Conservation (phyloP, 345 rosid genomes). For the Gossypium rotundifolium region DNA sequence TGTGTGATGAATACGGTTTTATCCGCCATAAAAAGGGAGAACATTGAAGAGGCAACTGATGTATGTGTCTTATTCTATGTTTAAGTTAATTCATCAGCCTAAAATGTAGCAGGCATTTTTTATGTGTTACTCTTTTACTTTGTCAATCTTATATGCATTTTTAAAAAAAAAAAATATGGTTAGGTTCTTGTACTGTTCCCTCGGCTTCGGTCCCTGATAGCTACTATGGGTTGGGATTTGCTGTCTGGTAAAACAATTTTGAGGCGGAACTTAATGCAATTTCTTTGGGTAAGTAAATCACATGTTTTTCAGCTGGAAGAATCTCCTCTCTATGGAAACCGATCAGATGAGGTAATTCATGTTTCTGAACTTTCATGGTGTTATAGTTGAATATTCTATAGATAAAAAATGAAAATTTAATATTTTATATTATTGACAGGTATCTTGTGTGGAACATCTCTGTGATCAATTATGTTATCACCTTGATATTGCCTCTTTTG, state of each 20-base stretch:
- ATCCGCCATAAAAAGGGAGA: constrained; percentile 61
- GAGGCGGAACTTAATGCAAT: constrained; percentile 73
- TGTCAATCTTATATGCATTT: not conserved
- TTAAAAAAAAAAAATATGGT: not conserved
- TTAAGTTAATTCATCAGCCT: constrained; percentile 13
- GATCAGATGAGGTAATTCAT: constrained; percentile 57
- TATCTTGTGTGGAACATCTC: constrained; percentile 77
- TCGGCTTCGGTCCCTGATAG: constrained; percentile 72
- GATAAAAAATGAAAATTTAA: not conserved
- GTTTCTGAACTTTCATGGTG: constrained; percentile 1
- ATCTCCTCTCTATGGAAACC: constrained; percentile 59
- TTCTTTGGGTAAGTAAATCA: constrained; percentile 69
- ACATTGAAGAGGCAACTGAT: constrained; percentile 77
- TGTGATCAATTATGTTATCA: constrained; percentile 79
- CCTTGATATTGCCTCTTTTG: constrained; percentile 86
- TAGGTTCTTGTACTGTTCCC: constrained; percentile 77
- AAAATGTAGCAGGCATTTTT: constrained; percentile 6
- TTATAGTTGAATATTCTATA: constrained; percentile 3
- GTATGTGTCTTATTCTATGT: constrained; percentile 41
- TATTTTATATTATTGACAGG: constrained; percentile 38
- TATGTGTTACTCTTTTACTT: not conserved
- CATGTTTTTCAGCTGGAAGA: constrained; percentile 66
- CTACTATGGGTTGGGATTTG: constrained; percentile 97
- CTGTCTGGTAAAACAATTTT: constrained; percentile 63
- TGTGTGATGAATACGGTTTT: constrained; percentile 69